phyloP scores from a whole-genome alignment of 352 stramenopile species.

The Globisporangium takayamanum region DNA sequence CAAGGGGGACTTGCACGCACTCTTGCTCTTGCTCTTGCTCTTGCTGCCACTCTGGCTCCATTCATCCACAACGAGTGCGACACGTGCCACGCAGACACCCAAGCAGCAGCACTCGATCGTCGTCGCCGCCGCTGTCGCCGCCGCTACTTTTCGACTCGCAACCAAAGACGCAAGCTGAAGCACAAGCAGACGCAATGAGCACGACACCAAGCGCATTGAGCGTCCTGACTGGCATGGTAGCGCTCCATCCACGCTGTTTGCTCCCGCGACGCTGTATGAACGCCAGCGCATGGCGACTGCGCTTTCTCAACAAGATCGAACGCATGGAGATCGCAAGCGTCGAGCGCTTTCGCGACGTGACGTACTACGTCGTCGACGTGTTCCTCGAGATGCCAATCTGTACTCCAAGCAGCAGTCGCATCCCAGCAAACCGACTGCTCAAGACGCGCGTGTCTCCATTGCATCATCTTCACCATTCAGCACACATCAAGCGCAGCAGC shows the following conservation, averaged over 20 bases:
- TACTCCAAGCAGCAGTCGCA: slow-evolving; percentile 25
- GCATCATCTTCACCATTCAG: too few relatives aligned
- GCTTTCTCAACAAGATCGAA: slow-evolving; percentile 37
- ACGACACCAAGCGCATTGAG: slow-evolving; percentile 4
- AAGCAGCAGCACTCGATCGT: too few relatives aligned
- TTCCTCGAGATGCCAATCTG: slow-evolving; percentile 19
- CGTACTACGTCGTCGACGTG: slow-evolving; percentile 46
- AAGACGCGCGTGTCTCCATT: not conserved
- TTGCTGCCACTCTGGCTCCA: too few relatives aligned
- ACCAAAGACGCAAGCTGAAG: too few relatives aligned
- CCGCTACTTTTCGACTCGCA: too few relatives aligned
- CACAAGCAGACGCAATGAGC: not conserved
- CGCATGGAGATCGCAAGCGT: slow-evolving; percentile 36
- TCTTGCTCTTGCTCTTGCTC: too few relatives aligned
- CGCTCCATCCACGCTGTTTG: slow-evolving; percentile 27
- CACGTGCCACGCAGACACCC: too few relatives aligned
- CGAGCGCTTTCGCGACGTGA: slow-evolving; percentile 26
- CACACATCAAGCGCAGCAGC: slow-evolving; percentile 8
- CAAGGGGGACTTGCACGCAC: too few relatives aligned
- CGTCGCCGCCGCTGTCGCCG: too few relatives aligned
- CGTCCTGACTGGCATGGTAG: not conserved
- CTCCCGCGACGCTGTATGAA: slow-evolving; percentile 28
- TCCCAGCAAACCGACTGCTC: slow-evolving; percentile 18
- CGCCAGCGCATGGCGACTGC: slow-evolving; percentile 26
- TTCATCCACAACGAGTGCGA: too few relatives aligned